Evolutionary conservation across 768 basidiomycete genomes (phyloP), one percentile per base, ranked within the genome.

Genomic region (Lactarius vividus): DNA sequence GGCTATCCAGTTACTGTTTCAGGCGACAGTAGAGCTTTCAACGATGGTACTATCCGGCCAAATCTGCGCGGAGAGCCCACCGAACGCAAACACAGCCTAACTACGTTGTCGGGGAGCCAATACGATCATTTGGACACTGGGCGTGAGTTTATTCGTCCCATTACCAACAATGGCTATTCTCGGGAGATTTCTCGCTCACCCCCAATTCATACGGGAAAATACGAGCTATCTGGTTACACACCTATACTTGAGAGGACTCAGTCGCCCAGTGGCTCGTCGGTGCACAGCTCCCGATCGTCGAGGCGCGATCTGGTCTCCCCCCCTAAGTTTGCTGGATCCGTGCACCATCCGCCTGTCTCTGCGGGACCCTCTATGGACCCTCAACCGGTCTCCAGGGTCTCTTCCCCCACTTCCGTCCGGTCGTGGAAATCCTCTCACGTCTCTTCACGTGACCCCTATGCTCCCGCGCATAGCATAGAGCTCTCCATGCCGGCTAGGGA

Each of bases 321-420:
- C 29, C 57, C 69, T 52, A 37, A 31, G 16, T 15, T 59, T 46
- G 53, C 71, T 20, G 31, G 65, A 29, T 71, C 69, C 53, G 67
- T 69, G 37, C 65, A 70, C 3, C 69, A 73, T 62, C 61, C 53
- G 15, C 68, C 70, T 52, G 59, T 73, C 73, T 29, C 67, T 56
- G 40, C 72, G 71, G 61, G 61, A 55, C 63, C 72, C 67, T 59
- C 71, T 74, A 28, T 63, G 59, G 64, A 63, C 26, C 61, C 61
- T 10, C 64, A 55, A 18, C 40, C n/a, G 31, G 20, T 35, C 2
- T 66, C 71, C 53, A 63, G 69, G 49, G 66, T 71, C 23, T 71
- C 73, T 57, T 64, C 75, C n/a, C 67, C 71, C 23, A 61, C 53
- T 29, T 65, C 67, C 57, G 59, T 60, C 46, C 59, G 61, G 33